These are phyloP conservation scores for Aspergillus indologenus DNA, from an alignment of 495 filamentous ascomycete genomes.

Conservation along the genomic window DNA sequence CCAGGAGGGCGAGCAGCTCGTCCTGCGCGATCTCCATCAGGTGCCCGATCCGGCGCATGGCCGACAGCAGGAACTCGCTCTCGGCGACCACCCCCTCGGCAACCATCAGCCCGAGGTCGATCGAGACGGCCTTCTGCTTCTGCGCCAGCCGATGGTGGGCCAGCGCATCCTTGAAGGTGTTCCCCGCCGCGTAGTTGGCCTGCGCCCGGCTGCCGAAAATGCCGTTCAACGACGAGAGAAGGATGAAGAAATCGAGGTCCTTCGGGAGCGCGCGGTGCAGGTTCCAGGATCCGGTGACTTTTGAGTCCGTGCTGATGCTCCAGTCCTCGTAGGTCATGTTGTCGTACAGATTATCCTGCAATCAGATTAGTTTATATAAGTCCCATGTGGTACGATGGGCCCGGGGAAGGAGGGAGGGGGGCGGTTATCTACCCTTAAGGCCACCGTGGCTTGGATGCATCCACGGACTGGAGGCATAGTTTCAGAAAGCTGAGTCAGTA, in stretches of 20 bases:
- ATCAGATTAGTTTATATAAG: background rate
- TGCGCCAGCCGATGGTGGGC: slow-evolving; percentile 12
- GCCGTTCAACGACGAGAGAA: slow-evolving; percentile 30
- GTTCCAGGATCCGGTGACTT: slow-evolving; percentile 41
- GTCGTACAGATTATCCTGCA: slow-evolving; percentile 15
- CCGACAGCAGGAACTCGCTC: background rate
- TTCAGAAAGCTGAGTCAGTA: slow-evolving; percentile 3
- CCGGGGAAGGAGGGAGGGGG: background rate
- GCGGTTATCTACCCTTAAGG: background rate
- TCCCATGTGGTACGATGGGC: background rate
- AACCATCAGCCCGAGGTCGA: slow-evolving; percentile 2
- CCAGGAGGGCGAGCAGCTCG: background rate
- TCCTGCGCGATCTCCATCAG: background rate
- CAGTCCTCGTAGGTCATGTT: slow-evolving; percentile 43
- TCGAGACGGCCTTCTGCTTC: background rate
- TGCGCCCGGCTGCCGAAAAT: slow-evolving; percentile 22
- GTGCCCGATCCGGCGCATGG: background rate
- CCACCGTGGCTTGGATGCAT: slow-evolving; percentile 4
- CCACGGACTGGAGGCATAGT: slow-evolving; percentile 7
- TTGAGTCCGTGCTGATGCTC: slow-evolving; percentile 28
- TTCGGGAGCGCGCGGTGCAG: slow-evolving; percentile 5
- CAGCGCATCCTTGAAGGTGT: slow-evolving; percentile 28
- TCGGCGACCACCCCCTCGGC: background rate
- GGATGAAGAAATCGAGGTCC: slow-evolving; percentile 42
- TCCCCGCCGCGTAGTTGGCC: slow-evolving; percentile 28